Evolutionary conservation across 768 basidiomycete genomes (phyloP).

Genomic region (Porphyrellus cyaneotinctus): DNA sequence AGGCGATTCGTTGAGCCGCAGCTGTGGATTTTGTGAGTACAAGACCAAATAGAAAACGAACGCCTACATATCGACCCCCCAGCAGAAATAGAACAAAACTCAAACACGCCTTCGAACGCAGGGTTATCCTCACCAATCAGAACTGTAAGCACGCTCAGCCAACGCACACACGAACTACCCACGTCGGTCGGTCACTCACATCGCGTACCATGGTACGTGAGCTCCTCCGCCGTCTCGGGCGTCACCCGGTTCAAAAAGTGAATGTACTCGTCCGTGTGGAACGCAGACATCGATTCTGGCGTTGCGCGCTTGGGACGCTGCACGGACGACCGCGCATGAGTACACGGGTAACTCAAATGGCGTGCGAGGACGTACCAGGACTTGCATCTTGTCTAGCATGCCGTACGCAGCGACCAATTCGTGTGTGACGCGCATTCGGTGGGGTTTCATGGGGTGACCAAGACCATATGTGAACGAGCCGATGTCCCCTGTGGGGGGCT

Average conservation of each 20-base stretch:
- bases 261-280: constrained; percentile 98
- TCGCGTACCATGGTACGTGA: constrained; percentile 80
- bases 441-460: constrained; percentile 95
- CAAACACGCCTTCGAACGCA: constrained; percentile 92
- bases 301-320: constrained; percentile 70
- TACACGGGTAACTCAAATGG: background rate
- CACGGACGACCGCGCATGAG: background rate
- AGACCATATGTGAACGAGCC: constrained; percentile 78
- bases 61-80: constrained; percentile 88
- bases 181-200: constrained; percentile 60
- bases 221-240: constrained; percentile 84
- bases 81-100: constrained; percentile 95
- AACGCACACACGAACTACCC: background rate
- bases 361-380: constrained; percentile 53
- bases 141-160: constrained; percentile 30
- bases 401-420: constrained; percentile 87
- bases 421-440: constrained; percentile 91
- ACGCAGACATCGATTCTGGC: constrained; percentile 79
- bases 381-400: constrained; percentile 92
- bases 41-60: background rate
- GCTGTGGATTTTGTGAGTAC: constrained; percentile 37
- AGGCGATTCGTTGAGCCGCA: constrained; percentile 75
- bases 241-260: constrained; percentile 86
- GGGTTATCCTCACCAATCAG: constrained; percentile 91
- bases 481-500: constrained; percentile 61